Conservation (phyloP, 2,329 filamentous ascomycete species). For the Fusarium pininemorale region DNA sequence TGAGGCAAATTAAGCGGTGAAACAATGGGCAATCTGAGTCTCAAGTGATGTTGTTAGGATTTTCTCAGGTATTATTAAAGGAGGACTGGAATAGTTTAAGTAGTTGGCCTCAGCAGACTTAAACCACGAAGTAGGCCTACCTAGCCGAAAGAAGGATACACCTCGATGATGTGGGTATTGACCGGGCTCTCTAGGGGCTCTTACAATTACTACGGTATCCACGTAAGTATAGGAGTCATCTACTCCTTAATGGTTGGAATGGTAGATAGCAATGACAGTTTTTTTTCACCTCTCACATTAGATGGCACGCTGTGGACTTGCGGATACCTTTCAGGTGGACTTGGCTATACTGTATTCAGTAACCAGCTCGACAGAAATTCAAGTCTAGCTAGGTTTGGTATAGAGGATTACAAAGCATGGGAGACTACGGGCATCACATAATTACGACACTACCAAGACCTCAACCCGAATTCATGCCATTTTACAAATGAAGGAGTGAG, state of each 20-base stretch:
- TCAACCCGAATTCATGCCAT: not conserved
- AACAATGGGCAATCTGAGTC: rapidly evolving
- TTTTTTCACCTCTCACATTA: not conserved
- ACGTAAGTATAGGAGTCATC: rapidly evolving
- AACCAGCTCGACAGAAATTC: not conserved
- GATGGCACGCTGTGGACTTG: not conserved
- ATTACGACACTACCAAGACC: not conserved
- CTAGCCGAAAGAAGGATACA: not conserved
- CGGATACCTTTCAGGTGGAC: not conserved
- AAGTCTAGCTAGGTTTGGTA: not conserved
- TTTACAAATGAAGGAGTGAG: not conserved
- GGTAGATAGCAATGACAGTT: not conserved
- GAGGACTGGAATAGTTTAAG: not conserved
- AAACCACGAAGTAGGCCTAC: rapidly evolving
- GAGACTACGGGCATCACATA: not conserved
- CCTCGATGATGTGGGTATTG: not conserved
- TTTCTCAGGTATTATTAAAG: not conserved
- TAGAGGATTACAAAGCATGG: not conserved
- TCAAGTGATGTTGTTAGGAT: rapidly evolving
- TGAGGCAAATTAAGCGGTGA: too few species aligned
- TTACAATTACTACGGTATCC: rapidly evolving
- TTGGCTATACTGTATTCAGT: not conserved
- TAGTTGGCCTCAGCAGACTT: not conserved
- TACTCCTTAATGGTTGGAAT: not conserved
- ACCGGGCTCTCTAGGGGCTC: rapidly evolving